Evolutionary conservation across 2,329 filamentous ascomycete species (phyloP).

Genomic region (Tolypocladium inflatum): DNA sequence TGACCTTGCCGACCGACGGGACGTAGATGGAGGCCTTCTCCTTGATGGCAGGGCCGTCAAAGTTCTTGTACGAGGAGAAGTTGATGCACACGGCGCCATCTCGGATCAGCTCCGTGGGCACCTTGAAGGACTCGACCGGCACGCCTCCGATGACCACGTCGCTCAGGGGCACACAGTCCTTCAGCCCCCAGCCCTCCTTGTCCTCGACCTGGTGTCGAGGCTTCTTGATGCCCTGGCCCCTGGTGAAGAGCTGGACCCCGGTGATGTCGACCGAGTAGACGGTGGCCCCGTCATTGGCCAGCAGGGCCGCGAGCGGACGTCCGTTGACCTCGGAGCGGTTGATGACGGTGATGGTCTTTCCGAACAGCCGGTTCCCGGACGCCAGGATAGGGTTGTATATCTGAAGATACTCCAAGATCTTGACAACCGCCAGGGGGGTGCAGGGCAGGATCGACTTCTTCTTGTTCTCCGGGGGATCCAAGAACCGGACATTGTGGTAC

Average conservation of each 20-base stretch:
- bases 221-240: conserved; percentile 79
- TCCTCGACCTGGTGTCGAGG: conserved; percentile 79
- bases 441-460: conserved; percentile 93
- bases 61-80: conserved; percentile 94
- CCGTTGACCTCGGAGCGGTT: conserved; percentile 96
- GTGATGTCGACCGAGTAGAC: conserved; percentile 94
- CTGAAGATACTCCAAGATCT: conserved; percentile 89
- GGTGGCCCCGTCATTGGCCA: conserved; percentile 91
- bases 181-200: conserved; percentile 67
- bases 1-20: conserved; percentile 94
- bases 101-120: conserved; percentile 71
- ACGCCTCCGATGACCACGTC: conserved; percentile 95
- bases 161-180: conserved; percentile 75
- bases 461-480: conserved; percentile 66
- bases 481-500: conserved; percentile 96
- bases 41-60: conserved; percentile 74
- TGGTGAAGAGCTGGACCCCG: conserved; percentile 84
- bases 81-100: conserved; percentile 98
- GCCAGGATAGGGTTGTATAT: conserved; percentile 95
- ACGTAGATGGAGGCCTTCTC: conserved; percentile 96
- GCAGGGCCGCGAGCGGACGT: conserved; percentile 77
- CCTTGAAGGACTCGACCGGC: conserved; percentile 79
- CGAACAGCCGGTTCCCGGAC: conserved; percentile 86
- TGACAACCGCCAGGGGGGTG: conserved; percentile 91
- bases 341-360: conserved; percentile 90